These are phyloP conservation scores for Nectriaceae sp. DNA, from an alignment of 2,329 filamentous ascomycete species.

Conservation along the genomic window DNA sequence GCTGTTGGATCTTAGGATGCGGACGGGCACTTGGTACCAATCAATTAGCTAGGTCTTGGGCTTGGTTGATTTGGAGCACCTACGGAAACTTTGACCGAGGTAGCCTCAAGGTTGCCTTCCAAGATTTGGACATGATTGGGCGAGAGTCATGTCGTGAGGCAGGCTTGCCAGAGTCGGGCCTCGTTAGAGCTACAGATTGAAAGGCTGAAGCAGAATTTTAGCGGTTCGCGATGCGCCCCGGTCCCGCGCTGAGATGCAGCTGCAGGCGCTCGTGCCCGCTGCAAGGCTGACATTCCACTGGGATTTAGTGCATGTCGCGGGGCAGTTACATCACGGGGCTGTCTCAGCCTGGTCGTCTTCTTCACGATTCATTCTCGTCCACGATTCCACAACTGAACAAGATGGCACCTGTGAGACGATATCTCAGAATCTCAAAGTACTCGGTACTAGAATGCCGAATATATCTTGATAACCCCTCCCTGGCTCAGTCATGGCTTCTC, in stretches of 20 bases:
- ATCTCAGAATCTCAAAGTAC: slow-evolving; percentile 88
- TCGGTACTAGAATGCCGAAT: slow-evolving; percentile 97
- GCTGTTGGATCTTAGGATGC: slow-evolving; percentile 48
- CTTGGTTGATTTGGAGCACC: slow-evolving; percentile 24
- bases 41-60: slow-evolving; percentile 18
- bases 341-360: slow-evolving; percentile 5
- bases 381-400: slow-evolving; percentile 1
- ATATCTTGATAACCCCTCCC: slow-evolving; percentile 87
- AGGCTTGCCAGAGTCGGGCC: slow-evolving; percentile 4
- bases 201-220: slow-evolving; percentile 27
- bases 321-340: slow-evolving; percentile 23
- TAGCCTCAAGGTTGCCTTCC: slow-evolving; percentile 74
- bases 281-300: slow-evolving; percentile 26
- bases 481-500: slow-evolving; percentile 82
- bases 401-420: slow-evolving; percentile 84
- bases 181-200: background rate
- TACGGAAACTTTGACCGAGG: slow-evolving; percentile 75
- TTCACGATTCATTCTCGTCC: slow-evolving; percentile 3
- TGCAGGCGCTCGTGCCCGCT: slow-evolving; percentile 17
- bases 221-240: slow-evolving; percentile 4
- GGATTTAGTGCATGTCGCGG: slow-evolving; percentile 15
- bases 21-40: slow-evolving; percentile 49
- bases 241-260: background rate
- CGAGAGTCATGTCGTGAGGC: slow-evolving; percentile 30
- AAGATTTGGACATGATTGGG: slow-evolving; percentile 56